Evolutionary conservation across 2,329 filamentous ascomycete genomes (phyloP).

Genomic region (Anthostomella pinea): DNA sequence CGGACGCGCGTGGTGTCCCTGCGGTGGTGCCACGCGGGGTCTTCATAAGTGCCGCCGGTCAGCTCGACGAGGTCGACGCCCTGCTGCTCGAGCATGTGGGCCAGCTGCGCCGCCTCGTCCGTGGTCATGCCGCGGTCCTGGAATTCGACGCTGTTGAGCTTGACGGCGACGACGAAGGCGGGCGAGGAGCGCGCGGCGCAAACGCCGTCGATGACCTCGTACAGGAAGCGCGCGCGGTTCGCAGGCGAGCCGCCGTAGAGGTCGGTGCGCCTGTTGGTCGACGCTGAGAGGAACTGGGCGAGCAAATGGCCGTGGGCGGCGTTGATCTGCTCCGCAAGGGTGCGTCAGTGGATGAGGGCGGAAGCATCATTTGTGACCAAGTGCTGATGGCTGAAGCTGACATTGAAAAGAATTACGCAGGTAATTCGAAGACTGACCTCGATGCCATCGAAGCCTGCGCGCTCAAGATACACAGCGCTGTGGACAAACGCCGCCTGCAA

Average conservation of each 20-base stretch:
- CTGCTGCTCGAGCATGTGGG: slow-evolving; percentile 45
- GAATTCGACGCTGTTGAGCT: slow-evolving; percentile 55
- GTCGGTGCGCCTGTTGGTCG: slow-evolving; percentile 51
- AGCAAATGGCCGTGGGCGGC: slow-evolving; percentile 57
- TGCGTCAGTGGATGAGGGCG: no score
- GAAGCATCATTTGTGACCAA: no score
- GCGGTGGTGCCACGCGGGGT: slow-evolving; percentile 47
- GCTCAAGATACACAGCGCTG: slow-evolving; percentile 14
- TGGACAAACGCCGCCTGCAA: slow-evolving; percentile 13
- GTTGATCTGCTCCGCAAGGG: no score
- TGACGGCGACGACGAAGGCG: slow-evolving; percentile 52
- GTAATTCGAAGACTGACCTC: no score
- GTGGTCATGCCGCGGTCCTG: slow-evolving; percentile 47
- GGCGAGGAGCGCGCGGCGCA: no score
- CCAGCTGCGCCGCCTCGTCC: slow-evolving; percentile 48
- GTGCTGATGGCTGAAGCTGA: no score
- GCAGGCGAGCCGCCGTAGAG: slow-evolving; percentile 50
- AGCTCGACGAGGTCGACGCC: slow-evolving; percentile 56
- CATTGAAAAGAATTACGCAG: no score
- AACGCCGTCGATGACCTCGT: slow-evolving; percentile 47
- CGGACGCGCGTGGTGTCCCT: slow-evolving; percentile 51
- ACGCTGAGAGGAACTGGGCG: slow-evolving; percentile 51
- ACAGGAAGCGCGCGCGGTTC: slow-evolving; percentile 47
- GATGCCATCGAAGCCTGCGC: slow-evolving; percentile 34
- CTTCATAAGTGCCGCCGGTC: slow-evolving; percentile 57